These are phyloP conservation scores for Saturnispora galanensis DNA, from an alignment of 805 yeast genomes.

Conservation along the genomic window DNA sequence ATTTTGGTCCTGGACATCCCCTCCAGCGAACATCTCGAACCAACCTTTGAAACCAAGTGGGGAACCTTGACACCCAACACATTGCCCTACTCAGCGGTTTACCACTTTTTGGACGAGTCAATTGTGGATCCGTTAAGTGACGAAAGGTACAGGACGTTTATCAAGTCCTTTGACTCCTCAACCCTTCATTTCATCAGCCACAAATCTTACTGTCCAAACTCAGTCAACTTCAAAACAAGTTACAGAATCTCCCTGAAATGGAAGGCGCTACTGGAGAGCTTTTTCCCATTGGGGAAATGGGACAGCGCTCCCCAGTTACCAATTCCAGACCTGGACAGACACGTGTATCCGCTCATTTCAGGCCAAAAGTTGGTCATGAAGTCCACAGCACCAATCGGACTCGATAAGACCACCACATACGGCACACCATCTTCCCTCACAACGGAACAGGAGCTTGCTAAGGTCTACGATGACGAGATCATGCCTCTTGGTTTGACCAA, in stretches of 20 bases:
- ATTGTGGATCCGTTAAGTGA: constrained; percentile 30
- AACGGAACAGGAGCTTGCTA: constrained; percentile 17
- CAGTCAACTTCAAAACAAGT: constrained; percentile 47
- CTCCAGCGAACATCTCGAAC: constrained; percentile 32
- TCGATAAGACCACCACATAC: constrained; percentile 6
- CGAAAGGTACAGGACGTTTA: constrained; percentile 37
- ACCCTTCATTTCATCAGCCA: constrained; percentile 69
- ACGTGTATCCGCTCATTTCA: constrained; percentile 22
- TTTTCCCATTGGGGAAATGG: constrained; percentile 34
- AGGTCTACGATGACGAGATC: constrained; percentile 23
- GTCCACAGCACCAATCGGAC: constrained; percentile 11
- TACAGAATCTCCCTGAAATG: constrained; percentile 46
- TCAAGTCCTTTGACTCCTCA: constrained; percentile 41
- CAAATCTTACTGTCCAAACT: constrained; percentile 49
- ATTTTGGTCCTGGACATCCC: constrained; percentile 72
- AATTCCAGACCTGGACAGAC: constrained; percentile 17
- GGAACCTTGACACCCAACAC: constrained; percentile 2
- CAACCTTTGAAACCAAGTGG: constrained; percentile 22
- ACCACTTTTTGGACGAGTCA: constrained; percentile 66
- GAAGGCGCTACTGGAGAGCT: constrained; percentile 38
- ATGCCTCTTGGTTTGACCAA: constrained; percentile 8
- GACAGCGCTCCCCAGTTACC: constrained; percentile 20
- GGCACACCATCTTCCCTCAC: constrained; percentile 12
- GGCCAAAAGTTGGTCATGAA: constrained; percentile 21
- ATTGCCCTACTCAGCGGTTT: constrained; percentile 38